Base-by-base conservation (phyloP, 148 eudicot genomes). In the Camellia japonica region DNA sequence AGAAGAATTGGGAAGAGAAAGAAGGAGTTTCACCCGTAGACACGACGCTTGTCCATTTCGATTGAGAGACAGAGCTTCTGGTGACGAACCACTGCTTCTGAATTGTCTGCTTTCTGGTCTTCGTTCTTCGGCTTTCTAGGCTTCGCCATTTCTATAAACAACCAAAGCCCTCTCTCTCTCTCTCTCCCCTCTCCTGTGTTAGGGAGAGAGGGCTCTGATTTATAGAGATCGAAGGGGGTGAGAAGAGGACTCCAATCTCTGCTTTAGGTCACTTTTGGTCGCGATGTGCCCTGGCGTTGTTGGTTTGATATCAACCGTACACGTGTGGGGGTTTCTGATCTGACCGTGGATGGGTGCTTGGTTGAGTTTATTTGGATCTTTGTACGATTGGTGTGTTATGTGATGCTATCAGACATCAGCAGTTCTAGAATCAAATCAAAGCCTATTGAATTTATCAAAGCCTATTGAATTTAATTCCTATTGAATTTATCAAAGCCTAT, bases 61-160 rank as follows among this genome's bases (percentile, higher is more conserved):
- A 95, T 90, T 8, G 97, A 87, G 76, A 95, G 94, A 71, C 97
- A 95, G 9, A 95, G 93, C 92, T 95, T 95, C 88, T 95, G 99
- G 74, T 93, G 95, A 75, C 86, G 91, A 78, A 96, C 93, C 61
- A 90, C 85, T 49, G 95, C 91, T 68, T 90, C 94, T 0, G 93
- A 85, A 75, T 84, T 88, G 5, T 90, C 97, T 2, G 79, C 77
- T 79, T 88, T 90, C 82, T 92, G 85, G 68, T 79, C 93, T 60
- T 95, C 99, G 58, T 79, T 89, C 79, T 93, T 93, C 41, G 87
- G 83, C 77, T 94, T 91, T 52, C 89, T 87, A 78, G 94, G 86
- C 78, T 96, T 93, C 86, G 98, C 97, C 97, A 92, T 85, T 84
- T 72, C 61, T 5, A 11, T 5, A 75, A 15, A 7, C 73, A 43